phyloP scores from a whole-genome alignment of 2,329 filamentous ascomycete genomes.

The Stemphylium vesicarium region DNA sequence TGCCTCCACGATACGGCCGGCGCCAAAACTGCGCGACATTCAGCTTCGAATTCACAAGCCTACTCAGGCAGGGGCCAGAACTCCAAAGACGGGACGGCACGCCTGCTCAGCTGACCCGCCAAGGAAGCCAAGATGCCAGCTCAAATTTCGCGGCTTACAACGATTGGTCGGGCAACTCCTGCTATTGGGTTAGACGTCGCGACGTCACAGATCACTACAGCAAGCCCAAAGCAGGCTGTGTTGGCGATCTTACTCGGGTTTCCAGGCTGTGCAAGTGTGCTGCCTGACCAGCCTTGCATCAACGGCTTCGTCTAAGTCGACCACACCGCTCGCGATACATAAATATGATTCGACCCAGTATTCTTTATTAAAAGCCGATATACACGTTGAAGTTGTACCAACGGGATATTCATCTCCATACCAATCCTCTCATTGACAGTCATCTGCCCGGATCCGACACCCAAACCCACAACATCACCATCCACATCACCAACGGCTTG shows the following conservation, averaged over 20 bases:
- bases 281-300: too few relatives aligned
- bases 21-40: neutral
- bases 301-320: too few relatives aligned
- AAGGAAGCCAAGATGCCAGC: conserved; percentile 24
- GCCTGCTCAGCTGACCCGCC: conserved; percentile 1
- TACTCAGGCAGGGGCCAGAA: neutral
- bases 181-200: neutral
- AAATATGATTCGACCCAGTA: too few relatives aligned
- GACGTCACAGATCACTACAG: conserved; percentile 18
- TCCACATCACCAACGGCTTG: neutral
- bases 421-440: too few relatives aligned
- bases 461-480: neutral
- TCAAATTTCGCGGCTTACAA: conserved; percentile 7
- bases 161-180: conserved; percentile 12
- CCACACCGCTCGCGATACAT: neutral
- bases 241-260: conserved; percentile 14
- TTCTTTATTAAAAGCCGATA: too few relatives aligned
- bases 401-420: too few relatives aligned
- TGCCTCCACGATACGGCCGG: too few relatives aligned
- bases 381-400: too few relatives aligned
- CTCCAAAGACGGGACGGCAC: neutral
- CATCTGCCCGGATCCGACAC: neutral
- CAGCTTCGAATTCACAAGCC: neutral
- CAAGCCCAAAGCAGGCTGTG: conserved; percentile 24
- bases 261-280: conserved; percentile 5